Percentiles rank a stretch among this genome's conserved stretches.
Conservation (phyloP, 441 rosid genomes). For the Francoa sonchifolia region DNA sequence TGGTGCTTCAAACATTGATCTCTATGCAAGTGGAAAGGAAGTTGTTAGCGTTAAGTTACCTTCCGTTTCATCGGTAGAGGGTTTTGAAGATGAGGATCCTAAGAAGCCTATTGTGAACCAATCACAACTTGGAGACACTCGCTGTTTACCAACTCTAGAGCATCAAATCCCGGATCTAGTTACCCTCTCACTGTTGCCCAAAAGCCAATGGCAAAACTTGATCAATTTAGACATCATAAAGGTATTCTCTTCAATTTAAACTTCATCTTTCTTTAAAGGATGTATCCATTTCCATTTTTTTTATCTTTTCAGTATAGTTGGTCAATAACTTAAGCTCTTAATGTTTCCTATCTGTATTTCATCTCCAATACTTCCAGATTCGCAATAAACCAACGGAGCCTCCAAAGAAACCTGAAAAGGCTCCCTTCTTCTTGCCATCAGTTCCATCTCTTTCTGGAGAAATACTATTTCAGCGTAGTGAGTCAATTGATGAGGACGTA, state of each 20-base stretch:
- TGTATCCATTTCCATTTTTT: background rate
- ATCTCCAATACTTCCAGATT: slow-evolving; percentile 26
- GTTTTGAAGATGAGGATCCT: slow-evolving; percentile 38
- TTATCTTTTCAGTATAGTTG: background rate
- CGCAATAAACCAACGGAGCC: slow-evolving; percentile 95
- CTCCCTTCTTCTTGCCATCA: slow-evolving; percentile 90
- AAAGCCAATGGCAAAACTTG: slow-evolving; percentile 95
- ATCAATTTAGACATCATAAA: slow-evolving; percentile 88
- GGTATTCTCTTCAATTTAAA: slow-evolving; percentile 23
- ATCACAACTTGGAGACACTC: slow-evolving; percentile 18
- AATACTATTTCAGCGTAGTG: slow-evolving; percentile 57
- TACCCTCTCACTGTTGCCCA: slow-evolving; percentile 82
- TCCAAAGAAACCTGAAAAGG: slow-evolving; percentile 79
- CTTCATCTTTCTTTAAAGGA: background rate
- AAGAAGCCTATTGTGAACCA: slow-evolving; percentile 25
- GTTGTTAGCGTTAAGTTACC: slow-evolving; percentile 72
- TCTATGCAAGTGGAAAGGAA: slow-evolving; percentile 74
- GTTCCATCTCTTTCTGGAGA: slow-evolving; percentile 83
- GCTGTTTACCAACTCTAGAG: slow-evolving; percentile 20
- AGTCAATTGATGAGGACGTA: slow-evolving; percentile 17
- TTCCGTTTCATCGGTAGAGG: slow-evolving; percentile 48
- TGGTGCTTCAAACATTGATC: slow-evolving; percentile 46
- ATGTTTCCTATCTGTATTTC: slow-evolving; percentile 2
- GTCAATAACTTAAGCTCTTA: background rate
- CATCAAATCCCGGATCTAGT: slow-evolving; percentile 83